Evolutionary conservation across 768 basidiomycete species (phyloP).

Genomic region (Tylopilus cervinicoccineus): DNA sequence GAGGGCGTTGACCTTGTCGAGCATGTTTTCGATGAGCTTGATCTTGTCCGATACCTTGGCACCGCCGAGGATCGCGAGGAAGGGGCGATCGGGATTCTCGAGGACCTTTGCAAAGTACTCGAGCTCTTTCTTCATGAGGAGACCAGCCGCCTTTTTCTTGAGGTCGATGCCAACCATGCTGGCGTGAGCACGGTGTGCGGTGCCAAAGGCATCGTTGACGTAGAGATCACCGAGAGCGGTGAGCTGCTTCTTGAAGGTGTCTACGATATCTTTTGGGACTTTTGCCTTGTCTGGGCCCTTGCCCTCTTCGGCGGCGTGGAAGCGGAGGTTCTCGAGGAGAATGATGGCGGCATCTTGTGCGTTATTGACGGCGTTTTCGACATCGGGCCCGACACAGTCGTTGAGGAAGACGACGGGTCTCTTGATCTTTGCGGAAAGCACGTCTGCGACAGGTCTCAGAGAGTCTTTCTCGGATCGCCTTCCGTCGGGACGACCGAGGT

Average conservation of each 20-base stretch:
- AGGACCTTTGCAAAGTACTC: constrained; percentile 98
- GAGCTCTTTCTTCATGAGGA: constrained; percentile 98
- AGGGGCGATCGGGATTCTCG: constrained; percentile 90
- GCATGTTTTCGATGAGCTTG: constrained; percentile 96
- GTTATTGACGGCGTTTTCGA: constrained; percentile 69
- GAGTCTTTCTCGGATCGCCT: constrained; percentile 87
- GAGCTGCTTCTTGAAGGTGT: constrained; percentile 81
- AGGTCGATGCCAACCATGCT: constrained; percentile 98
- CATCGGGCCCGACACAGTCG: constrained; percentile 83
- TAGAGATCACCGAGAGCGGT: constrained; percentile 94
- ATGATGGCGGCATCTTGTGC: constrained; percentile 66
- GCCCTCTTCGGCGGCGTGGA: constrained; percentile 99
- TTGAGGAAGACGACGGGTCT: constrained; percentile 75
- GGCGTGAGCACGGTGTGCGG: constrained; percentile 96
- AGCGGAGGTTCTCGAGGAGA: constrained; percentile 95
- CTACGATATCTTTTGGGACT: constrained; percentile 77
- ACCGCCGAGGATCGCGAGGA: constrained; percentile 97
- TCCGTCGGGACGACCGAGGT: constrained; percentile 96
- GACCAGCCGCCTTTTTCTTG: constrained; percentile 88
- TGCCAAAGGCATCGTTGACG: constrained; percentile 98
- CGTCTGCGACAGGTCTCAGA: constrained; percentile 78
- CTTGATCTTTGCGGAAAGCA: constrained; percentile 42
- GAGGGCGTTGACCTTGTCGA: constrained; percentile 96
- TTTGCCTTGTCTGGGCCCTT: constrained; percentile 96
- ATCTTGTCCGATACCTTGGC: constrained; percentile 99